Evolutionary conservation across 2,329 filamentous ascomycete species (phyloP), one percentile per base, ranked within the genome.

Genomic region (Zalaria sp.): DNA sequence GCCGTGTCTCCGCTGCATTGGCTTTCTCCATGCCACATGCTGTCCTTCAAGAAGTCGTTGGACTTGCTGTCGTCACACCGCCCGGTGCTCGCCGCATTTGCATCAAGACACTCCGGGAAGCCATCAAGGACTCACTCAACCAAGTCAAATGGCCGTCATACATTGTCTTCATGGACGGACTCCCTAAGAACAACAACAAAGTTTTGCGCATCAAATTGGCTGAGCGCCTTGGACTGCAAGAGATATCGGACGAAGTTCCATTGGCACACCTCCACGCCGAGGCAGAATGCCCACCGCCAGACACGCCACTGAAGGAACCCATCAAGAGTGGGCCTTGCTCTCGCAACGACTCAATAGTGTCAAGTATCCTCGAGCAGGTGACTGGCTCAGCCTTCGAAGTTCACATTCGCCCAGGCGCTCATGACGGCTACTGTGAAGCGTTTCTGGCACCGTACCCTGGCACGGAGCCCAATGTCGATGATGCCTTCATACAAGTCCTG

Each of bases 101-200:
- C 50, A 53, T 75, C 11, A 65, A 65, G 31, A 57, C 61, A 3
- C 51, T 77, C 3, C 70, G 74, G 8, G 57, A 59, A 10, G 62
- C 69, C 0, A 49, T 75, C 8, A 64, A 61, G 37, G 60, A 60
- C 1, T 65, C 65, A 0, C 57, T 77, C 8, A 69, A 72, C 40
- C 65, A 70, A 44, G 66, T 64, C 6, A 76, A 76, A 49, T 68
- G 68, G 62, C 73, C 72, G 0, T 58, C 61, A 0, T 44, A 73
- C 27, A 54, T 75, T 11, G 63, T 68, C 0, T 75, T 73, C 52
- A 75, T 76, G 72, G 61, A 73, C 27, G 66, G 66, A 34, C 69
- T 73, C 1, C 73, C 69, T 44, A 68, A 62, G 31, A 75, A 75
- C 54, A 73, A 73, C 58, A 73, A 73, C 59, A 77, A 77, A 48